Evolutionary conservation across 371 early-diverging fungal species (phyloP).

Genomic region (Umbelopsis sp.): DNA sequence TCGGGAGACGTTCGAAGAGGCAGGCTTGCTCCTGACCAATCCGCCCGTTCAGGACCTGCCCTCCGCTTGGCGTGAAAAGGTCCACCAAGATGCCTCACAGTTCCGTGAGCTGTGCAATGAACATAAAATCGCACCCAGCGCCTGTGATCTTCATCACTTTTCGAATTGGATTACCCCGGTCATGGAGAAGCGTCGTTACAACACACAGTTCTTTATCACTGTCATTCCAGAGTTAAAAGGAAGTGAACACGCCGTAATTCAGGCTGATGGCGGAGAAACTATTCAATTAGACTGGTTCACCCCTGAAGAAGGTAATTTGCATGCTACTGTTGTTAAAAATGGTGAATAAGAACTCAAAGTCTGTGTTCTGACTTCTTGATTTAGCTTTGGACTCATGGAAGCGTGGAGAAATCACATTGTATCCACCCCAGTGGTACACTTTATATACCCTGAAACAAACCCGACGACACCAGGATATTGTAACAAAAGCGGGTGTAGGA

Average conservation of each 20-base stretch:
- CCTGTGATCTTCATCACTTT: conserved; percentile 55
- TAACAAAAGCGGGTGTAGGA: conserved; percentile 35
- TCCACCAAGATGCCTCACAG: conserved; percentile 53
- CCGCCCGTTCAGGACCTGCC: conserved; percentile 37
- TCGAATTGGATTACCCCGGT: conserved; percentile 84
- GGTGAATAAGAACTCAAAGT: no score
- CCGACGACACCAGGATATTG: conserved; percentile 34
- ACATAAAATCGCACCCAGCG: conserved; percentile 48
- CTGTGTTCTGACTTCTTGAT: no score
- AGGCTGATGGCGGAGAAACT: conserved; percentile 70
- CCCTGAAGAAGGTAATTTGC: conserved; percentile 64
- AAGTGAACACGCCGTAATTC: conserved; percentile 25
- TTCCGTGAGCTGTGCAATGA: conserved; percentile 60
- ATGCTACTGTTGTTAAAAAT: no score
- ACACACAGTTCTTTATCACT: conserved; percentile 76
- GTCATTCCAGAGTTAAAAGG: conserved; percentile 38
- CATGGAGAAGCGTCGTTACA: conserved; percentile 67
- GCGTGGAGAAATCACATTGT: conserved; percentile 34
- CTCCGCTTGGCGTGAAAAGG: conserved; percentile 53
- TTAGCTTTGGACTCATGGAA: conserved; percentile 30
- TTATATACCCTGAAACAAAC: conserved; percentile 44
- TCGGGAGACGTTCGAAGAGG: conserved; percentile 86
- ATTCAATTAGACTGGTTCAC: conserved; percentile 68
- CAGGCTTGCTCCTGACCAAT: conserved; percentile 65
- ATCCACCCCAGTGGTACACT: conserved; percentile 76